Evolutionary conservation across 2,329 filamentous ascomycete genomes (phyloP).

Genomic region (Neurospora crassa): DNA sequence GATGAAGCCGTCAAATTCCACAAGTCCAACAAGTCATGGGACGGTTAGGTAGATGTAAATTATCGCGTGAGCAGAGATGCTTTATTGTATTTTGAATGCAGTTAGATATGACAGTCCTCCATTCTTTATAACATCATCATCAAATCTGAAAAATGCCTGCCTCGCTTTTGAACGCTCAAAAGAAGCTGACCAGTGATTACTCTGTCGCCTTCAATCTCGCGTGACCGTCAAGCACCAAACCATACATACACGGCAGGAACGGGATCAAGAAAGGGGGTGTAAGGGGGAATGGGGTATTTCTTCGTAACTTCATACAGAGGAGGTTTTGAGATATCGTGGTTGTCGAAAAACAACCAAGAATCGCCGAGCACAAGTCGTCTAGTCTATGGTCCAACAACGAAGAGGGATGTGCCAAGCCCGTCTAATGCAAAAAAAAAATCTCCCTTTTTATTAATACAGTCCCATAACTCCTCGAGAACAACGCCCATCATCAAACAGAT

Average conservation of each 20-base stretch:
- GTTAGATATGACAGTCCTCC: not conserved
- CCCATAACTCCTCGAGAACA: conserved; percentile 10
- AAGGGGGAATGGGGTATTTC: not conserved
- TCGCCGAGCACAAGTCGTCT: conserved; percentile 16
- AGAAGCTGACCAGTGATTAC: not conserved
- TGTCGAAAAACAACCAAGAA: conserved; percentile 4
- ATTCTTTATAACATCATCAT: not conserved
- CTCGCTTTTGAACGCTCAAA: not conserved
- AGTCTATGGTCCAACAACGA: conserved; percentile 21
- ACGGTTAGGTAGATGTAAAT: not conserved
- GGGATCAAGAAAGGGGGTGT: not conserved
- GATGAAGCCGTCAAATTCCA: not conserved
- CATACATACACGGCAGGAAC: not conserved
- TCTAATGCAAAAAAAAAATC: conserved; percentile 21
- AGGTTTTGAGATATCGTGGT: conserved; percentile 2
- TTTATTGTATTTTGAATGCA: not conserved
- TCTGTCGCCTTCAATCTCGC: not conserved
- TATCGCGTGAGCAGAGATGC: not conserved
- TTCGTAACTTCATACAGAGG: conserved; percentile 8
- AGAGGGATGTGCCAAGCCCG: conserved; percentile 14
- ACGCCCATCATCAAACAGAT: conserved; percentile 3
- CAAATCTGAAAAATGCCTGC: not conserved
- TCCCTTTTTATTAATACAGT: conserved; percentile 15
- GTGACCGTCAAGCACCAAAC: not conserved
- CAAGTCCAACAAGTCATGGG: not conserved